Conservation (phyloP, 192 early-diverging fungal species). For the Rhizoclosmatium globosum region DNA sequence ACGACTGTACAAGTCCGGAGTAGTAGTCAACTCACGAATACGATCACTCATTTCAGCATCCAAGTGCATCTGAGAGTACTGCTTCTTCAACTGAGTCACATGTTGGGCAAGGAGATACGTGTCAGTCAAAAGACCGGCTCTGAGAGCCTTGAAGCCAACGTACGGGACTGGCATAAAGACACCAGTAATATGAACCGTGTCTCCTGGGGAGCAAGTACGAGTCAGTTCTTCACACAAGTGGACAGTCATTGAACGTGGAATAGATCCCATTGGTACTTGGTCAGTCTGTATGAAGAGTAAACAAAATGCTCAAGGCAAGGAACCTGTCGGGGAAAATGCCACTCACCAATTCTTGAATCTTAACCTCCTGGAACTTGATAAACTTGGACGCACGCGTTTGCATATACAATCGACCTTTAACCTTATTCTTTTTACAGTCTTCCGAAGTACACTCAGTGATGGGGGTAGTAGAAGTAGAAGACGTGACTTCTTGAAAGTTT, state of each 20-base stretch:
- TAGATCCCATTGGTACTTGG: conserved; percentile 98
- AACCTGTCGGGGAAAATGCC: background rate
- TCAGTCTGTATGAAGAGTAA: conserved; percentile 69
- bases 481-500: conserved; percentile 89
- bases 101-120: conserved; percentile 93
- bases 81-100: conserved; percentile 87
- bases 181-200: conserved; percentile 83
- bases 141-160: conserved; percentile 88
- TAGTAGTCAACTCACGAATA: conserved; percentile 61
- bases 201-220: conserved; percentile 86
- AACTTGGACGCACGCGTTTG: conserved; percentile 94
- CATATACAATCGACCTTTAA: conserved; percentile 84
- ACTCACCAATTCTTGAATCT: conserved; percentile 90
- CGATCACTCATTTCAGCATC: conserved; percentile 41
- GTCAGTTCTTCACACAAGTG: conserved; percentile 84
- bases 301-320: background rate
- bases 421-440: conserved; percentile 81
- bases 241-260: conserved; percentile 95
- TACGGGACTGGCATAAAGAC: conserved; percentile 93
- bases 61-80: conserved; percentile 83
- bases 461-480: conserved; percentile 67
- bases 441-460: conserved; percentile 81
- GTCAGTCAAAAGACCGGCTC: conserved; percentile 87
- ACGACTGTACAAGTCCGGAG: conserved; percentile 79
- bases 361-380: conserved; percentile 95